Evolutionary conservation across 2,329 filamentous ascomycete genomes (phyloP).

Genomic region (Mariannaea elegans): DNA sequence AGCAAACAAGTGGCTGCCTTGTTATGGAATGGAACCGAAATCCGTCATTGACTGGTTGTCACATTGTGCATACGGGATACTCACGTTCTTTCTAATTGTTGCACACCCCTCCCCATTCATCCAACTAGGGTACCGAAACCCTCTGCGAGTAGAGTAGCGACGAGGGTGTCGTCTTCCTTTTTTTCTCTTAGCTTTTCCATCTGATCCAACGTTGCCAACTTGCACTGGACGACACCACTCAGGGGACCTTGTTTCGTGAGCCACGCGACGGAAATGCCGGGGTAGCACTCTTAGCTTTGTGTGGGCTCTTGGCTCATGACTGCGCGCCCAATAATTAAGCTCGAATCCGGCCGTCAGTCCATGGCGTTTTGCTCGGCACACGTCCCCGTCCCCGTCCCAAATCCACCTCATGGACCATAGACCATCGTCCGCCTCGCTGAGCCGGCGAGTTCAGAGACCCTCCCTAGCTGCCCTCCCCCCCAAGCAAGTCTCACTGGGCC

Average conservation of each 20-base stretch:
- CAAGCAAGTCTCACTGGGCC: constrained; percentile 27
- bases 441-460: constrained; percentile 5
- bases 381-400: constrained; percentile 31
- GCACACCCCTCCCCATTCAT: constrained; percentile 1
- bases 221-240: neutral
- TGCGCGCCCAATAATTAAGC: constrained; percentile 43
- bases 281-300: constrained; percentile 30
- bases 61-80: neutral
- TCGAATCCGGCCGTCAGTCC: constrained; percentile 41
- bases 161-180: neutral
- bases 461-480: constrained; percentile 13
- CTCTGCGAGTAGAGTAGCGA: neutral
- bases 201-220: neutral
- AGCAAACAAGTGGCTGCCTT: constrained; percentile 17
- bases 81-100: neutral
- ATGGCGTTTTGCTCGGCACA: constrained; percentile 39
- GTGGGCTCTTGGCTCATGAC: constrained; percentile 28
- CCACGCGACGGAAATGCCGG: constrained; percentile 42
- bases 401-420: neutral
- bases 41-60: constrained; percentile 6
- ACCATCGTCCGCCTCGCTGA: constrained; percentile 21
- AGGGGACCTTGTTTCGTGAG: constrained; percentile 23
- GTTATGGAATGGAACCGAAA: constrained; percentile 6
- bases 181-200: neutral
- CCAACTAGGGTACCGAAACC: neutral